These are phyloP conservation scores for Macrophomina tecta DNA, from an alignment of 2,329 filamentous ascomycete genomes.

Conservation along the genomic window DNA sequence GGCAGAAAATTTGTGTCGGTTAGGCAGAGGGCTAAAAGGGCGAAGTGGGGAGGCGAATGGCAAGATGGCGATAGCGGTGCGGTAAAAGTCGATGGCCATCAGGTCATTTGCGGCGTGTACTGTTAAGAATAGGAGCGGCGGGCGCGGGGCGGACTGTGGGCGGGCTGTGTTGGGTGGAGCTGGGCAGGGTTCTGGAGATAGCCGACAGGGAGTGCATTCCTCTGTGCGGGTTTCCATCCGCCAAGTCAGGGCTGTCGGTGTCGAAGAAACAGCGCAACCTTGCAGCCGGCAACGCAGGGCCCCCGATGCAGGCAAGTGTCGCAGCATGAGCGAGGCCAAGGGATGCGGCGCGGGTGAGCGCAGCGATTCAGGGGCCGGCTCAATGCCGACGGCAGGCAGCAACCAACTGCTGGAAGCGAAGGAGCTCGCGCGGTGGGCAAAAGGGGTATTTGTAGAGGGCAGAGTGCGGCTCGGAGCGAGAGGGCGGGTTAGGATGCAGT, in stretches of 20 bases:
- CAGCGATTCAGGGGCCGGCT: conserved; percentile 1
- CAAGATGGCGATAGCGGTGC: neutral
- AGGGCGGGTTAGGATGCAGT: neutral
- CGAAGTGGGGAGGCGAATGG: neutral
- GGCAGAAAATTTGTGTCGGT: neutral
- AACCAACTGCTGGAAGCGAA: neutral
- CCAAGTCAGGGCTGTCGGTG: neutral
- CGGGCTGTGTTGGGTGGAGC: neutral
- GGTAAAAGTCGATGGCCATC: too few species aligned
- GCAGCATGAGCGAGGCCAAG: neutral
- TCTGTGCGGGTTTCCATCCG: neutral
- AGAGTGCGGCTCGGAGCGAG: conserved; percentile 4
- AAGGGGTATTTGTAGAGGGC: neutral
- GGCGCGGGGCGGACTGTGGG: neutral
- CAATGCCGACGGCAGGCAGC: neutral
- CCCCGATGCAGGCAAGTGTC: neutral
- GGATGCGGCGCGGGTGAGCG: neutral
- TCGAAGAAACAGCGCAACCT: neutral
- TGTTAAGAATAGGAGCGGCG: neutral
- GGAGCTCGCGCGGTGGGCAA: neutral
- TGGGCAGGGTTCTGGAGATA: neutral
- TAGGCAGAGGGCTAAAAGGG: neutral
- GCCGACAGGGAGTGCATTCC: neutral
- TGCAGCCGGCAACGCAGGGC: neutral
- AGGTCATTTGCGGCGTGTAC: neutral